A percentile compares a stretch with the other conserved stretches of the same genome.
phyloP scores from a whole-genome alignment of 2,329 filamentous ascomycete genomes.

The Dendrostoma leiphaemia region DNA sequence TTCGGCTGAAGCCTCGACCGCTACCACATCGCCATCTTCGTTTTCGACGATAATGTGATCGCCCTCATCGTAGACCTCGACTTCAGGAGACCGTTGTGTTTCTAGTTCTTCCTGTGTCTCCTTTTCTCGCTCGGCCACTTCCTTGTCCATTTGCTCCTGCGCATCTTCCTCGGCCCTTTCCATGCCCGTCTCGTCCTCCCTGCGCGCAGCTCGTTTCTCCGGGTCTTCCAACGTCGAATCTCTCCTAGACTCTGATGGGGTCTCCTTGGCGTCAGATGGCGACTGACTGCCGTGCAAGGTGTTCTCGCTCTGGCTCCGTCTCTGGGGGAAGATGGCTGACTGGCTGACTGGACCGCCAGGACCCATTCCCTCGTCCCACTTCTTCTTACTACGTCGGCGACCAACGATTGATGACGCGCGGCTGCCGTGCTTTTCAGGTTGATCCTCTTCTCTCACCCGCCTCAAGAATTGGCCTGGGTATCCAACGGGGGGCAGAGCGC shows the following conservation, averaged over 20 bases:
- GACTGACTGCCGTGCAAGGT: conserved; percentile 19
- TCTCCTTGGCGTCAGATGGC: conserved; percentile 24
- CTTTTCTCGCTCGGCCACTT: conserved; percentile 1
- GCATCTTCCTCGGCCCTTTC: conserved; percentile 20
- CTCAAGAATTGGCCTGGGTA: conserved; percentile 76
- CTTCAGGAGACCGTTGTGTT: conserved; percentile 21
- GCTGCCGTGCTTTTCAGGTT: conserved; percentile 49
- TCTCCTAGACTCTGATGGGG: conserved; percentile 21
- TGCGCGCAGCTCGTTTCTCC: conserved; percentile 23
- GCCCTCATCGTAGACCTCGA: conserved; percentile 81
- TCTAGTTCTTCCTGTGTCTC: conserved; percentile 3
- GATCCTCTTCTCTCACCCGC: conserved; percentile 76
- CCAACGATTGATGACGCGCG: conserved; percentile 59
- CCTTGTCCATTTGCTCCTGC: conserved; percentile 29
- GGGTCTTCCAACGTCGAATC: conserved; percentile 21
- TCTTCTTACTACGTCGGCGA: conserved; percentile 65
- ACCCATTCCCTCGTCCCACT: conserved; percentile 68
- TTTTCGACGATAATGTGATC: conserved; percentile 79
- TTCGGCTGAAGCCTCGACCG: conserved; percentile 48
- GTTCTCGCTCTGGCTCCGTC: conserved; percentile 31
- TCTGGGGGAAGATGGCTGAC: conserved; percentile 79
- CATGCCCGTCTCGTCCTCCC: conserved; percentile 3
- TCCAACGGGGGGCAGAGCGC: conserved; percentile 69
- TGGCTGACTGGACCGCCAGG: conserved; percentile 86
- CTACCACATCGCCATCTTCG: conserved; percentile 80